Evolutionary conservation across 495 filamentous ascomycete species (phyloP).

Genomic region (Penicillium ucsense): DNA sequence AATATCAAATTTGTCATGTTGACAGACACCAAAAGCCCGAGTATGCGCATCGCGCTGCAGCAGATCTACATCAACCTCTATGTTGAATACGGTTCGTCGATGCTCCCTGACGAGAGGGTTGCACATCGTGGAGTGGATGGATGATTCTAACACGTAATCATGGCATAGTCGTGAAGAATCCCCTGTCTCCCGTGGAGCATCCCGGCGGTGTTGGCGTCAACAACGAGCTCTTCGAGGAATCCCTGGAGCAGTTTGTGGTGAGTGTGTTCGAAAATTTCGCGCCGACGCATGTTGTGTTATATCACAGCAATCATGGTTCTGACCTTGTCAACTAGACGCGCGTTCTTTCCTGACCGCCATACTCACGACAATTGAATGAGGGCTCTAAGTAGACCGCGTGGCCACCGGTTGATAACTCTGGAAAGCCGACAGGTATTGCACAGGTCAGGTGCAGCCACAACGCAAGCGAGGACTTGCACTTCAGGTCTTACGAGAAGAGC

Average conservation of each 20-base stretch:
- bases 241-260: conserved; percentile 77
- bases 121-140: neutral
- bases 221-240: conserved; percentile 90
- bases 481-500: too few species aligned
- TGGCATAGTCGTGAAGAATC: conserved; percentile 79
- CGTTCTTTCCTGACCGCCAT: conserved; percentile 9
- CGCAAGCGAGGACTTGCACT: too few species aligned
- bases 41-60: conserved; percentile 85
- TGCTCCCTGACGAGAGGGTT: neutral
- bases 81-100: conserved; percentile 75
- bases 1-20: conserved; percentile 95
- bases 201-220: conserved; percentile 78
- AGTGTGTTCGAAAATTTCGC: conserved; percentile 4
- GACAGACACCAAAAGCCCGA: conserved; percentile 80
- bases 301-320: too few species aligned
- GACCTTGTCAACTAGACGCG: conserved; percentile 18
- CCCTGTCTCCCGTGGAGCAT: conserved; percentile 82
- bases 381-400: too few species aligned
- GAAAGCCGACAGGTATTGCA: too few species aligned
- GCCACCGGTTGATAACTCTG: too few species aligned
- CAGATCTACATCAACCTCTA: conserved; percentile 98
- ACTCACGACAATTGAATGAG: too few species aligned
- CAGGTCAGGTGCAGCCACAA: too few species aligned
- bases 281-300: too few species aligned
- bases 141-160: conserved; percentile 1